Conservation (phyloP, 2,329 filamentous ascomycete species). For the Verticillium klebahnii region DNA sequence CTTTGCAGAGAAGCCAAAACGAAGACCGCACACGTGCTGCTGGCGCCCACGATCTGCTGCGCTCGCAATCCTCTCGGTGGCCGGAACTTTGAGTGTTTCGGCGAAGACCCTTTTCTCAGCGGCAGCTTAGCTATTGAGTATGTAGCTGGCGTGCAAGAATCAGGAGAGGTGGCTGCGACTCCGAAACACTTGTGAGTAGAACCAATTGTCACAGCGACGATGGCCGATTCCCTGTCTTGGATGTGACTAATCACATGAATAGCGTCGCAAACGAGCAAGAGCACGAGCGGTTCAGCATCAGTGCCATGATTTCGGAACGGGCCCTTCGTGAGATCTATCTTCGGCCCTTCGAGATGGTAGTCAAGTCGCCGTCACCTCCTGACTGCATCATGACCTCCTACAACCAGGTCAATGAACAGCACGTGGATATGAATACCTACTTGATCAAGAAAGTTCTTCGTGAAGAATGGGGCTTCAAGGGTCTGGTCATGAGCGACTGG, state of each 20-base stretch:
- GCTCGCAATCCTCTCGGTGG: slow-evolving; percentile 42
- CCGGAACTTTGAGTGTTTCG: slow-evolving; percentile 42
- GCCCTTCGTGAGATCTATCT: slow-evolving; percentile 21
- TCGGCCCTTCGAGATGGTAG: slow-evolving; percentile 29
- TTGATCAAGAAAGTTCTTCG: slow-evolving; percentile 34
- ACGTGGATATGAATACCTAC: slow-evolving; percentile 33
- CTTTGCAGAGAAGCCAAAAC: slow-evolving; percentile 46
- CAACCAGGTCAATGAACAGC: slow-evolving; percentile 34
- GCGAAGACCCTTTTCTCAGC: slow-evolving; percentile 41
- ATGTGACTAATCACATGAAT: too few species aligned
- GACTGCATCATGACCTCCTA: slow-evolving; percentile 32
- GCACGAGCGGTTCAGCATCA: neutral
- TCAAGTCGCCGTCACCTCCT: slow-evolving; percentile 27
- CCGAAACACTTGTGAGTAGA: neutral
- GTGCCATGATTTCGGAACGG: neutral
- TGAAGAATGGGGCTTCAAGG: slow-evolving; percentile 39
- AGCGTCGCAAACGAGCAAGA: slow-evolving; percentile 31
- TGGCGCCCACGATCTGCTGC: slow-evolving; percentile 58
- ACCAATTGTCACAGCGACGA: neutral
- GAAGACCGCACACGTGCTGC: slow-evolving; percentile 67
- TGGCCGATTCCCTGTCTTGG: neutral
- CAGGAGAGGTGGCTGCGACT: neutral
- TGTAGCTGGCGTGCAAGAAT: slow-evolving; percentile 38
- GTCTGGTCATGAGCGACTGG: slow-evolving; percentile 44
- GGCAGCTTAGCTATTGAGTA: slow-evolving; percentile 37